phyloP scores from a whole-genome alignment of 352 stramenopile genomes.

The Phytophthora sojae region DNA sequence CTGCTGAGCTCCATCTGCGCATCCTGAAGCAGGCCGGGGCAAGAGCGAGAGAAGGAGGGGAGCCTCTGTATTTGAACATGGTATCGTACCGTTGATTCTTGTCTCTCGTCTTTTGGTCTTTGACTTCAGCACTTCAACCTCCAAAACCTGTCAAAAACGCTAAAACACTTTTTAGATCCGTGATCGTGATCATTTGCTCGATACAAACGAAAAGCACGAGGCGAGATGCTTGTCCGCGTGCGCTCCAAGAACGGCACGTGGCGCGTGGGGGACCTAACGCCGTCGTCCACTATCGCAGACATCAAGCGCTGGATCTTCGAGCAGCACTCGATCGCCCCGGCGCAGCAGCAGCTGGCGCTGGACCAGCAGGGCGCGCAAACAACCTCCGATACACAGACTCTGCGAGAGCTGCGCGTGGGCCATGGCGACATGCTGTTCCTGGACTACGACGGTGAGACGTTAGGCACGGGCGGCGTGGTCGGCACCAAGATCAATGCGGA shows the following conservation, averaged over 20 bases:
- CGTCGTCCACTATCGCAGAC: constrained; percentile 70
- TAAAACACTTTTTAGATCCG: neutral
- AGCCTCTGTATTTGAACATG: constrained; percentile 47
- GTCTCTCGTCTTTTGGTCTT: neutral
- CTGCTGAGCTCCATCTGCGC: constrained; percentile 16
- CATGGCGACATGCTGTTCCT: constrained; percentile 88
- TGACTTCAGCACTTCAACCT: neutral
- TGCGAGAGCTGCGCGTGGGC: constrained; percentile 62
- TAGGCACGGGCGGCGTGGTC: constrained; percentile 55
- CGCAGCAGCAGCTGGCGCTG: constrained; percentile 60
- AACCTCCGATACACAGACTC: constrained; percentile 58
- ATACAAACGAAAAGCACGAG: neutral
- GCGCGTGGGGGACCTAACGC: constrained; percentile 74
- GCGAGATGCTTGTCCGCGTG: constrained; percentile 81
- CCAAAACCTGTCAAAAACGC: constrained; percentile 13
- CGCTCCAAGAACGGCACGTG: constrained; percentile 91
- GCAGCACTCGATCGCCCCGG: constrained; percentile 69
- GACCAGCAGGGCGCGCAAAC: constrained; percentile 56
- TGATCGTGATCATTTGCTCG: constrained; percentile 8
- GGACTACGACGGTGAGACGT: constrained; percentile 75
- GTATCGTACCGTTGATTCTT: constrained; percentile 36
- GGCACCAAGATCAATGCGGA: constrained; percentile 84
- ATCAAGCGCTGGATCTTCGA: constrained; percentile 82
- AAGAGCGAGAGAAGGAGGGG: constrained; percentile 18
- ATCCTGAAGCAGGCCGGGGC: constrained; percentile 8